Evolutionary conservation across 768 basidiomycete genomes (phyloP).

Genomic region (Filobasidium wieringae): DNA sequence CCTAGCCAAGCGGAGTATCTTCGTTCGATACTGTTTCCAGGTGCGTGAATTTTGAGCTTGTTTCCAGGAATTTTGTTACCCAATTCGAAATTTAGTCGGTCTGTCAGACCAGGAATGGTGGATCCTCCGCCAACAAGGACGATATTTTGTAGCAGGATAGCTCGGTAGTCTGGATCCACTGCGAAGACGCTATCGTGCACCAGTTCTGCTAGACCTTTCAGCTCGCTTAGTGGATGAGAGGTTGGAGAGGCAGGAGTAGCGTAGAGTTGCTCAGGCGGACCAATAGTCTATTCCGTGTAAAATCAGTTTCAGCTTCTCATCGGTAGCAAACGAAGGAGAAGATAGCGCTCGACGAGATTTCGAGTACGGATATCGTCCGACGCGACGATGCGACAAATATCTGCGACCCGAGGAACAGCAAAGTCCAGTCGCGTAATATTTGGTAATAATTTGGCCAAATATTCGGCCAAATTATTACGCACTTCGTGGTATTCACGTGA

Average conservation of each 20-base stretch:
- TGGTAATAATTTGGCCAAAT: no score
- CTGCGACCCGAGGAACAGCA: no score
- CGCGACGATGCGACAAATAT: no score
- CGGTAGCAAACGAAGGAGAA: no score
- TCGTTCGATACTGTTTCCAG: constrained; percentile 79
- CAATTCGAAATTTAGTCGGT: constrained; percentile 69
- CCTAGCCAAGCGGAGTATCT: constrained; percentile 91
- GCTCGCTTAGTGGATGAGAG: constrained; percentile 37
- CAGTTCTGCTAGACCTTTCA: constrained; percentile 51
- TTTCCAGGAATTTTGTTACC: constrained; percentile 27
- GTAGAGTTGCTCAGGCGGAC: constrained; percentile 23
- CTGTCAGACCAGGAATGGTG: constrained; percentile 69
- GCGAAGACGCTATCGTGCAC: constrained; percentile 66
- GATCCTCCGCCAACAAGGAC: constrained; percentile 93
- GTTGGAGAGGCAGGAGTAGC: constrained; percentile 33
- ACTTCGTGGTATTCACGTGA: no score
- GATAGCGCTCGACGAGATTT: no score
- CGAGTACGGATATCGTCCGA: no score
- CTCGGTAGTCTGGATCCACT: constrained; percentile 83
- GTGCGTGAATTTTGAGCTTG: constrained; percentile 75
- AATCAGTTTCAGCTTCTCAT: no score
- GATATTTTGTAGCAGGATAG: constrained; percentile 79
- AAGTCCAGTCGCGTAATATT: no score
- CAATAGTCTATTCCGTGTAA: constrained; percentile 32
- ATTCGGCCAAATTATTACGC: no score